Evolutionary conservation across 2,329 filamentous ascomycete genomes (phyloP), one percentile per base, ranked within the genome.

Genomic region (Monosporascus ibericus): DNA sequence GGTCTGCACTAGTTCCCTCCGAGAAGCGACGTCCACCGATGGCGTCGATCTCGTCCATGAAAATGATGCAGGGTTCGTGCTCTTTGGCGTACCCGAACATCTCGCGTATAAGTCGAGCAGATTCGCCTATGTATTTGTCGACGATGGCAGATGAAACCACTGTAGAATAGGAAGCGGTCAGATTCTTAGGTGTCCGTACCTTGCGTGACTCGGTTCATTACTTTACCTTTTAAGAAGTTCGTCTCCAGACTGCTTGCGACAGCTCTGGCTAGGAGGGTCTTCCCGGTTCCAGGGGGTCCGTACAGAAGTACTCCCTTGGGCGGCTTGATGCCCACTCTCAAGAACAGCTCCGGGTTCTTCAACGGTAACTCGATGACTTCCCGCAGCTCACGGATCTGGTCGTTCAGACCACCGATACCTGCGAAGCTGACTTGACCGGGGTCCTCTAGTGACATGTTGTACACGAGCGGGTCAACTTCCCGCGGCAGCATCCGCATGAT

Each of bases 41-140:
- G 67, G 94, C 94, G 68, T 99, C 94, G 68, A 99, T 99, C 75
- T 99, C 94, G 79, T 99, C 95, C 94, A 99, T 99, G 82, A 99
- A 99, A 75, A 99, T 99, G 72, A 99, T 99, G 72, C 94, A 99
- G 39, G 94, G 94, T 73, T 99, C 94, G 71, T 99, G 94, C 71
- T 99, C 95, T 75, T 96, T 97, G 65, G 95, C 94, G 68, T 99
- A 99, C 53, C 94, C 95, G 68, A 99, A 99, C 95, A 99, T 99
- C 73, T 99, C 94, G 70, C 94, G 86, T 66, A 99, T 99, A 60
- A 99, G 79, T 60, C 95, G 87, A 38, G 94, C 94, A 11, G 94
- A 99, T 75, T 99, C 94, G 72, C 94, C 94, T 59, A 99, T 99
- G 69, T 99, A 99, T 73, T 99, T 99, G 79, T 99, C 95, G 58